Base-by-base conservation (phyloP, 2,329 filamentous ascomycete genomes). In the Akanthomyces muscarius region DNA sequence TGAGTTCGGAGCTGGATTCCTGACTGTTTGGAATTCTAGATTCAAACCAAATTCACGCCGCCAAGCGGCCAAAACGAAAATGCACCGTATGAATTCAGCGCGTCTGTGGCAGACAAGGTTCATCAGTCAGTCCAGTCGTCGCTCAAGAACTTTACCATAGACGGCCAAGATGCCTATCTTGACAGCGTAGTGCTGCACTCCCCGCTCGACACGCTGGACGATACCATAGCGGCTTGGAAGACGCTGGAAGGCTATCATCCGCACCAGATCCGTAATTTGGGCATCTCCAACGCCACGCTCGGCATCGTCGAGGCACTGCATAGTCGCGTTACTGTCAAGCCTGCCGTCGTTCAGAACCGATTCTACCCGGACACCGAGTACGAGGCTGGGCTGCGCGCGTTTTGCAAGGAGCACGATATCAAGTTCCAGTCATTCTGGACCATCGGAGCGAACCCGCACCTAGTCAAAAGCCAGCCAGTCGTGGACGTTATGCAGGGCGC, bases 41-140 rank as follows among this genome's bases (percentile, higher is more conserved):
- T 93, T 51, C 91, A 96, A 81, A 93, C 91, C n/a, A 95, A 94
- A 73, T 95, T 89, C 77, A 91, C 89, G 1, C 81, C 88, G 0
- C 73, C 85, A 5, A 74, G 75, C 18, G 86, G 85, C 28, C 89
- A 93, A 72, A 84, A 88, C 69, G 77, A 77, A 1, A 74, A 75
- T 47, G 80, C 85, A 55, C 89, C 89, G 0, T 91, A 91, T 73
- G 79, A 88, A 68, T 73, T 83, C 1, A 71, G 77, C 1, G 79
- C 81, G 13, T 79, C 86, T 1, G 74, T 92, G 30, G 78, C 78
- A 16, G 80, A 87, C 21, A 88, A 93, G 73, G 83, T 93, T 21
- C 81, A 83, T 67, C 77, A 84, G 45, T 92, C 89, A 0, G 78
- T 95, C 45, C 78, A 80, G 50, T 86, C 84, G 1, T 94, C 90